Evolutionary conservation across 106 monocot genomes (phyloP), one percentile per base, ranked within the genome.

Genomic region (Dendrobium nobile): DNA sequence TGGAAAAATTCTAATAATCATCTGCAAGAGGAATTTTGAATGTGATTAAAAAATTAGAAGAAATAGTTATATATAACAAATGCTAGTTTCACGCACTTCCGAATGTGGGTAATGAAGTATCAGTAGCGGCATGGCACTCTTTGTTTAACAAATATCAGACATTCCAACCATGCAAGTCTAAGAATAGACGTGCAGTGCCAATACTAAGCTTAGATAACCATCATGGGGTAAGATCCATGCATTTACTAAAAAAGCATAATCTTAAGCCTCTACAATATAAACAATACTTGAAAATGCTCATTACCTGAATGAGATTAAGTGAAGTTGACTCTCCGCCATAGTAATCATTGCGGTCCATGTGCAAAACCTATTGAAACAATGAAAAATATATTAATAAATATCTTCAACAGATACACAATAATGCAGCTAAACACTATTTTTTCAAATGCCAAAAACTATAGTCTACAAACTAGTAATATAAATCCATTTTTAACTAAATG

Each of bases 311-410:
- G 65, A 90, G 87, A 79, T 90, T 90, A 43, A 90, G 90, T 51
- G 90, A 90, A 33, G 85, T 83, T 73, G 87, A 90, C 78, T 90
- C 90, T 68, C 87, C 90, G 19, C 87, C 87, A 78, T 90, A 90
- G 56, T 90, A 90, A 80, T 90, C 87, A 78, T 85, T 87, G 45
- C 85, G 82, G 47, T 90, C 87, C 89, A 89, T 89, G 78, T 89
- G 89, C 56, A 86, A 67, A 10, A 86, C 85, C 85, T 86, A 78
- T 37, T 73, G 15, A 68, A 68, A 61, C 26, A 37, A 70, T 33
- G 15, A 70, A 37, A 70, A 8, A 70, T 70, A 65, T 1, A 26
- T 37, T 13, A 70, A 70, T 40, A 61, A 68, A 31, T 28, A 68
- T 67, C 43, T 27, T 19, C 45, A 22, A 33, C 10, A 7, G 42